A percentile compares a stretch with the other conserved stretches of the same genome.
These are phyloP conservation scores for Schizosaccharomyces octosporus DNA, from an alignment of 805 yeast species.

Conservation along the genomic window DNA sequence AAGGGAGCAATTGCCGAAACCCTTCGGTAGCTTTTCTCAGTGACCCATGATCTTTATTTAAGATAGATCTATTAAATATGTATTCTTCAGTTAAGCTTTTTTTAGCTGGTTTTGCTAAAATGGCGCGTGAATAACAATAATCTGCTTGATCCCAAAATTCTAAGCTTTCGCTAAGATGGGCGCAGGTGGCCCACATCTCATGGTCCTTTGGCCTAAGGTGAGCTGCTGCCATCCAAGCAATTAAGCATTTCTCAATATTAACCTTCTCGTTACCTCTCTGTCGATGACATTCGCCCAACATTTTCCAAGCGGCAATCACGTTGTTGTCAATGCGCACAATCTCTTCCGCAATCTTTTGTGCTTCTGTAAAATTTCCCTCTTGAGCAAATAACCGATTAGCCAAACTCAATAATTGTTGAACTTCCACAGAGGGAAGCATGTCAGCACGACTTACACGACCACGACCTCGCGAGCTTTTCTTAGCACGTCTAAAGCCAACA, in stretches of 20 bases:
- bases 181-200: slow-evolving; percentile 58
- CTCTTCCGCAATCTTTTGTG: slow-evolving; percentile 15
- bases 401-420: slow-evolving; percentile 33
- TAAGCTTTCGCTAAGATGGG: slow-evolving; percentile 9
- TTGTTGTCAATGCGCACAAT: slow-evolving; percentile 57
- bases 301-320: slow-evolving; percentile 64
- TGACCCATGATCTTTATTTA: slow-evolving; percentile 42
- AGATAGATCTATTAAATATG: slow-evolving; percentile 35
- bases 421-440: slow-evolving; percentile 28
- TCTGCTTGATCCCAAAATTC: slow-evolving; percentile 34
- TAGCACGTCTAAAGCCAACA: slow-evolving; percentile 4
- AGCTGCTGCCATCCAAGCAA: slow-evolving; percentile 63
- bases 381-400: slow-evolving; percentile 66
- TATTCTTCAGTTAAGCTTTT: slow-evolving; percentile 18
- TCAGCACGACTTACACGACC: slow-evolving; percentile 13
- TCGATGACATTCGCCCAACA: slow-evolving; percentile 27
- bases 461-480: slow-evolving; percentile 17
- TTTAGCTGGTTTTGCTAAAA: slow-evolving; percentile 25
- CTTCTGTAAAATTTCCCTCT: slow-evolving; percentile 23
- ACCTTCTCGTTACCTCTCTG: not conserved
- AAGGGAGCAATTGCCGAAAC: slow-evolving; percentile 30
- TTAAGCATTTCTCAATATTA: slow-evolving; percentile 39
- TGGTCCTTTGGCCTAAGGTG: slow-evolving; percentile 52
- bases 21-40: slow-evolving; percentile 34
- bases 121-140: slow-evolving; percentile 49